Evolutionary conservation across 2,329 filamentous ascomycete species (phyloP).

Genomic region (Fusarium haematococcum): DNA sequence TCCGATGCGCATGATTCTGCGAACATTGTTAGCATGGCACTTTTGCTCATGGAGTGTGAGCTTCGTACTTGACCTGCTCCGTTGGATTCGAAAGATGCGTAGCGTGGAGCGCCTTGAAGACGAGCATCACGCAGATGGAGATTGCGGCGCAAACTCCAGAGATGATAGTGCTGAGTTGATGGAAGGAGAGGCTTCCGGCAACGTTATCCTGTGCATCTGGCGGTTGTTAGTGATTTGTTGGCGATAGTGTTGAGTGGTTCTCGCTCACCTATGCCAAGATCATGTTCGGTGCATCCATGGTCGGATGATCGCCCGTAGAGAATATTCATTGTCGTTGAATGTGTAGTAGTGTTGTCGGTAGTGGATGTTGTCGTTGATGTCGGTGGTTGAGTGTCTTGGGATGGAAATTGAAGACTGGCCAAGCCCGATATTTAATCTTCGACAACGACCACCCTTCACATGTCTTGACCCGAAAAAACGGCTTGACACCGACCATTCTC

Average conservation of each 20-base stretch:
- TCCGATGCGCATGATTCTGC: constrained; percentile 35
- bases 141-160: constrained; percentile 33
- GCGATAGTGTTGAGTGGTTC: neutral
- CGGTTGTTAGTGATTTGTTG: neutral
- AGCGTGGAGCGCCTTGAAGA: constrained; percentile 27
- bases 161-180: constrained; percentile 33
- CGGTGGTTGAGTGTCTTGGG: neutral
- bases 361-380: neutral
- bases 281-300: neutral
- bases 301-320: neutral
- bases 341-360: neutral
- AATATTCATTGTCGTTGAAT: neutral
- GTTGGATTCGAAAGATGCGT: constrained; percentile 34
- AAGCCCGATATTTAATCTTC: constrained; percentile 1
- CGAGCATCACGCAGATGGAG: constrained; percentile 27
- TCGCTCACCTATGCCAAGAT: neutral
- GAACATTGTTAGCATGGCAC: rapidly evolving
- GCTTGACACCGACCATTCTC: neutral
- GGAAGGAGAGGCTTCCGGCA: constrained; percentile 17
- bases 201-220: constrained; percentile 28
- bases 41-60: neutral
- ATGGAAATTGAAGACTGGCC: neutral
- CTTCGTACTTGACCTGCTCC: constrained; percentile 39
- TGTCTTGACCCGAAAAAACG: neutral
- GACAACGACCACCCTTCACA: neutral